These are phyloP conservation scores for Rhodotorula kratochvilovae DNA, from an alignment of 768 basidiomycete species.

Conservation along the genomic window DNA sequence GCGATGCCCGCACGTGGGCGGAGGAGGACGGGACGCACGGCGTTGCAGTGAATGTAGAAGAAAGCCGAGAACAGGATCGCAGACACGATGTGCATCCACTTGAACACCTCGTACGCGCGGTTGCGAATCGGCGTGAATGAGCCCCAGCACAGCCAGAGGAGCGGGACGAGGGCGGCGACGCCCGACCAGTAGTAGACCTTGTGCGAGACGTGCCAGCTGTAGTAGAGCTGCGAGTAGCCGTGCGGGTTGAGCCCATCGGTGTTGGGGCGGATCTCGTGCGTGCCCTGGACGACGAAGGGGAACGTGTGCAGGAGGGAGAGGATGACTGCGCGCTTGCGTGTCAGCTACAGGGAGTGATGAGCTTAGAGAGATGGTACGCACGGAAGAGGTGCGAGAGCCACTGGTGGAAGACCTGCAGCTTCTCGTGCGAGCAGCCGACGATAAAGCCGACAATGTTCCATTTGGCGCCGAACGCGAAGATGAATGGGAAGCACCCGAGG, in stretches of 20 bases:
- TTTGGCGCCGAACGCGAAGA: constrained; percentile 43
- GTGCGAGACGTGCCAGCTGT: constrained; percentile 34
- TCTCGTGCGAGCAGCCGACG: constrained; percentile 46
- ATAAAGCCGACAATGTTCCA: constrained; percentile 41
- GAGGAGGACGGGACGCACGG: background rate
- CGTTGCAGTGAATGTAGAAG: constrained; percentile 45
- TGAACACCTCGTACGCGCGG: constrained; percentile 41
- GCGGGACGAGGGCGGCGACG: constrained; percentile 36
- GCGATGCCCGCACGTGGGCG: background rate
- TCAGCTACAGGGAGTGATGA: background rate
- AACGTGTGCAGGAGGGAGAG: constrained; percentile 40
- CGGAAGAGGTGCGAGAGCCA: constrained; percentile 40
- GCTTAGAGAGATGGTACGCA: constrained; percentile 3
- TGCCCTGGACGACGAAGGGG: constrained; percentile 40
- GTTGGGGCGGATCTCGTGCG: constrained; percentile 36
- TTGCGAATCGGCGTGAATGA: constrained; percentile 35
- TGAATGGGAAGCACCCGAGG: constrained; percentile 42
- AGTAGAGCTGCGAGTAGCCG: constrained; percentile 31
- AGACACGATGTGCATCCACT: constrained; percentile 36
- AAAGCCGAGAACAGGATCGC: constrained; percentile 43
- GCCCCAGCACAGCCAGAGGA: constrained; percentile 41
- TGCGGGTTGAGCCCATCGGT: constrained; percentile 33
- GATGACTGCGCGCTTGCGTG: constrained; percentile 10
- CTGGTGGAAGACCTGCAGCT: constrained; percentile 42
- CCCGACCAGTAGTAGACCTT: constrained; percentile 41